Percentiles rank a stretch among this genome's conserved stretches.
These are phyloP conservation scores for Beauveria rudraprayagi DNA, from an alignment of 2,329 filamentous ascomycete genomes.

Conservation along the genomic window DNA sequence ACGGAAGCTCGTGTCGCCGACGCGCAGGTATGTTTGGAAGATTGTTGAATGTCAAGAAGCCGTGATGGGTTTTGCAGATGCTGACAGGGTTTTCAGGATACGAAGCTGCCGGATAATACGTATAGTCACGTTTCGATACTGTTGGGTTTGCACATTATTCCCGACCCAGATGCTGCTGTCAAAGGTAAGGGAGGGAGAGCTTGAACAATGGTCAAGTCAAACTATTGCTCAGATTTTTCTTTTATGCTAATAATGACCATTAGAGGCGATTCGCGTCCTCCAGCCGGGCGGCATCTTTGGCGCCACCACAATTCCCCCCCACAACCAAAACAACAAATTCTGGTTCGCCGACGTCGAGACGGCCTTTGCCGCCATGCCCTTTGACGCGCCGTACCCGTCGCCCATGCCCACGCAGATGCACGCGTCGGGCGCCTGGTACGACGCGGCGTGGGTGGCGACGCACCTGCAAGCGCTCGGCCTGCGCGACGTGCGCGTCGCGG, in stretches of 20 bases:
- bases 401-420: constrained; percentile 32
- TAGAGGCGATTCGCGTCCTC: constrained; percentile 32
- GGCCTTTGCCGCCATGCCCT: constrained; percentile 33
- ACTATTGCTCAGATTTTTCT: too few relatives aligned
- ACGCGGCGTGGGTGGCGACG: constrained; percentile 29
- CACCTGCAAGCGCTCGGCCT: constrained; percentile 30
- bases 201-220: too few relatives aligned
- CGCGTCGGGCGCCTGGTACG: constrained; percentile 30
- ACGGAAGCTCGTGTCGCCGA: constrained; percentile 35
- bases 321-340: constrained; percentile 21
- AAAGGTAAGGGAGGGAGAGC: constrained; percentile 16
- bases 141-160: constrained; percentile 40
- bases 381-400: constrained; percentile 28
- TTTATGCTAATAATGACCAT: neutral
- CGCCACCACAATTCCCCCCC: constrained; percentile 28
- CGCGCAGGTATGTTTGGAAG: constrained; percentile 39
- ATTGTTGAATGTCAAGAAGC: too few relatives aligned
- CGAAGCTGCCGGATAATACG: constrained; percentile 27
- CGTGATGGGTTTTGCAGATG: neutral
- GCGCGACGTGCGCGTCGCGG: constrained; percentile 28
- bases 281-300: constrained; percentile 31
- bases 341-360: constrained; percentile 31
- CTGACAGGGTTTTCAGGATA: constrained; percentile 24
- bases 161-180: constrained; percentile 28
- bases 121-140: constrained; percentile 38